These are phyloP conservation scores for Ogataea polymorpha DNA, from an alignment of 805 yeast species.

Conservation along the genomic window DNA sequence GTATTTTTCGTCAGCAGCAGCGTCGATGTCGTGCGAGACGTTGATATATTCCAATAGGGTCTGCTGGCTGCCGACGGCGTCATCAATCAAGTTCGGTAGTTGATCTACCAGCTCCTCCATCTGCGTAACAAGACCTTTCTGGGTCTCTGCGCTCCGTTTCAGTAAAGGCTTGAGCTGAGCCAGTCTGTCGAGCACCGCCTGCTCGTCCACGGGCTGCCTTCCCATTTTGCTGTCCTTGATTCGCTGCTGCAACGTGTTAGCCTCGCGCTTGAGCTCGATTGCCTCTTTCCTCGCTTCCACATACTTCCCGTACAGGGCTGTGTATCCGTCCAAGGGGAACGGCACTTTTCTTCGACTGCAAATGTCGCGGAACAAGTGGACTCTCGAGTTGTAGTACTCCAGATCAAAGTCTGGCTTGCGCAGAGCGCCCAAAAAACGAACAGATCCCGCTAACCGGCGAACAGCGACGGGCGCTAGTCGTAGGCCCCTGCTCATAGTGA, in stretches of 20 bases:
- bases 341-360: constrained; percentile 34
- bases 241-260: constrained; percentile 20
- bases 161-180: constrained; percentile 30
- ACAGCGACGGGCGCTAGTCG: neutral
- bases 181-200: constrained; percentile 15
- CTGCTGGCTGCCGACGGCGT: constrained; percentile 41
- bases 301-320: constrained; percentile 19
- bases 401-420: constrained; percentile 36
- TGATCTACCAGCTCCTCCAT: constrained; percentile 42
- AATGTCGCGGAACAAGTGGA: constrained; percentile 27
- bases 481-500: no score
- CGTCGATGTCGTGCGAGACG: constrained; percentile 31
- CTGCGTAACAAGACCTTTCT: constrained; percentile 33
- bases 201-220: constrained; percentile 9
- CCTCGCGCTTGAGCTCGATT: constrained; percentile 20
- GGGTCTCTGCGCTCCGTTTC: constrained; percentile 25
- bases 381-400: constrained; percentile 29
- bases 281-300: constrained; percentile 11
- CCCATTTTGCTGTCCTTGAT: constrained; percentile 20
- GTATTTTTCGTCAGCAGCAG: constrained; percentile 9
- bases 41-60: constrained; percentile 53
- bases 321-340: constrained; percentile 25
- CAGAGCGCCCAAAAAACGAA: constrained; percentile 22
- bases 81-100: constrained; percentile 63
- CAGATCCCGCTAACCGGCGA: neutral